Conservation (phyloP, 108 stramenopile species). For the Thalassiosira profunda region DNA sequence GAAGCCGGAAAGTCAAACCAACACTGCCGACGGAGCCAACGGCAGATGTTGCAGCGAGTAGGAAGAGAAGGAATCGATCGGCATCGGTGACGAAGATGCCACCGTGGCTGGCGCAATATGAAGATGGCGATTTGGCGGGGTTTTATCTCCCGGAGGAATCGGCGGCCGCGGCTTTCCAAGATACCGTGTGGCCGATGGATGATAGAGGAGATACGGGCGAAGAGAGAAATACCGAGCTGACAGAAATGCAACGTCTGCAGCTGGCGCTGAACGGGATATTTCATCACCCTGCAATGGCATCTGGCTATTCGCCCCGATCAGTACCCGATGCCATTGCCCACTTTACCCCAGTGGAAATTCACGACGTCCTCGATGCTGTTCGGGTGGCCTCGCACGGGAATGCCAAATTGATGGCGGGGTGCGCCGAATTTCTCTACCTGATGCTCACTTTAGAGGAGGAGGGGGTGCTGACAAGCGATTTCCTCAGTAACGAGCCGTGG, state of each 20-base stretch:
- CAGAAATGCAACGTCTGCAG: slow-evolving; percentile 25
- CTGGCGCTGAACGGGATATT: slow-evolving; percentile 35
- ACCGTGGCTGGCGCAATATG: slow-evolving; percentile 35
- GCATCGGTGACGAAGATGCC: slow-evolving; percentile 10
- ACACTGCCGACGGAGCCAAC: too few species aligned
- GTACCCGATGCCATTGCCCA: slow-evolving; percentile 11
- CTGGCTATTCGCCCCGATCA: neutral
- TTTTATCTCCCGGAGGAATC: slow-evolving; percentile 3
- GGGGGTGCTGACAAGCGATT: slow-evolving; percentile 13
- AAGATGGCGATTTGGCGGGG: slow-evolving; percentile 25
- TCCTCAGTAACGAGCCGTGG: slow-evolving; percentile 11
- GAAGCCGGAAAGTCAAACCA: neutral
- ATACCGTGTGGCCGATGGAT: neutral
- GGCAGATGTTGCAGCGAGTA: neutral
- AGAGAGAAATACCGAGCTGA: neutral
- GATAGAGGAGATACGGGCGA: neutral
- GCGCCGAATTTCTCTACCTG: slow-evolving; percentile 51
- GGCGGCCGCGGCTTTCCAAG: neutral
- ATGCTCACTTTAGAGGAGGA: slow-evolving; percentile 56
- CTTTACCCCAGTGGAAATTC: slow-evolving; percentile 40
- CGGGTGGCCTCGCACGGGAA: slow-evolving; percentile 45
- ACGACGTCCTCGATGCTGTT: slow-evolving; percentile 49
- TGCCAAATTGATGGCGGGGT: slow-evolving; percentile 41
- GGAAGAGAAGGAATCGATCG: neutral
- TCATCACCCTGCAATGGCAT: neutral